Evolutionary conservation across 768 basidiomycete genomes (phyloP), one percentile per base, ranked within the genome.

Genomic region (Lentinus brumalis): DNA sequence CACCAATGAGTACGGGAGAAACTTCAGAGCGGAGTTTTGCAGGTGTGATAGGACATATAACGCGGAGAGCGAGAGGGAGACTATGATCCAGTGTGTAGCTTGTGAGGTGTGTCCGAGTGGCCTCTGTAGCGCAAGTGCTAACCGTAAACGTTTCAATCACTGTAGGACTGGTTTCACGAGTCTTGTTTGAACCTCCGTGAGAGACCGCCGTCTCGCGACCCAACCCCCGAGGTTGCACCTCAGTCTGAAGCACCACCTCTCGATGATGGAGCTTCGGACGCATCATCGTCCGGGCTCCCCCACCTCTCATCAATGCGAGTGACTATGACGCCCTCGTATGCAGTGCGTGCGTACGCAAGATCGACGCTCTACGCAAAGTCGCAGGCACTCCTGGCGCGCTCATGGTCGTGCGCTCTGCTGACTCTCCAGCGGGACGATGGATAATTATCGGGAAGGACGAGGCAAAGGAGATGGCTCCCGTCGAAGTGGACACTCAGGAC

Each of bases 151-250:
- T 38, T 7, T 38, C 12, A 35, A 50, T 62, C 53, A 31, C 40
- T 38, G 46, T 62, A 93, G 91, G 92, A 94, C 69, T 94, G 92
- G 92, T 94, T 87, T 73, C 92, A 94, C 66, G 92, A 94, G 76
- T 93, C 91, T 11, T 94, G 92, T 67, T 85, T 92, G 66, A 88
- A 91, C 73, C 79, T 94, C 45, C 83, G 91, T 61, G 83, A 87
- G 70, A 81, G 82, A 21, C 89, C 88, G 9, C 64, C 74, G 6
- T 80, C 81, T 9, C 79, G 83, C 58, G 79, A 75, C 50, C 62
- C 80, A 4, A 70, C 75, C 0, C 76, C 77, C 31, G 59, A 69
- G 51, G 29, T 56, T 50, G 62, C 67, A n/a, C 44, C 40, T 31
- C 46, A 60, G 42, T 63, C 59, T 12, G 62, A 57, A 60, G 79